Percentiles rank a stretch among this genome's conserved stretches.
These are phyloP conservation scores for Noccaea caerulescens DNA, from an alignment of 345 rosid species.

Conservation along the genomic window DNA sequence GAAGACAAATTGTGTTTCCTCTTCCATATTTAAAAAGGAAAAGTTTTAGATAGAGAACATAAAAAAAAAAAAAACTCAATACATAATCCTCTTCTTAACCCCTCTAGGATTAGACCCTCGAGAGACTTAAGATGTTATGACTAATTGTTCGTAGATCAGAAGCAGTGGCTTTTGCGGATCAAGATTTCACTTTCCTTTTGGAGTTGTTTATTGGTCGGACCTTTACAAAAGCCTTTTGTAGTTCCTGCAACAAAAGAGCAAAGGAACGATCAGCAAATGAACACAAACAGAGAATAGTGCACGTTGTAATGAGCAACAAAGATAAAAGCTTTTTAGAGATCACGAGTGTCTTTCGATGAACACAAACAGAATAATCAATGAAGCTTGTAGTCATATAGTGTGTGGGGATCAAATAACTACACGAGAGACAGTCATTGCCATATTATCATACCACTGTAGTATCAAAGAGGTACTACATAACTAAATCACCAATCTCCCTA, in stretches of 20 bases:
- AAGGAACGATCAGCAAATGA: neutral
- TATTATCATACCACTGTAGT: neutral
- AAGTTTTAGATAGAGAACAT: neutral
- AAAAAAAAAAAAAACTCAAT: neutral
- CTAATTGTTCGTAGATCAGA: constrained; percentile 4
- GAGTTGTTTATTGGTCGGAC: constrained; percentile 46
- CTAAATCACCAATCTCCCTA: neutral
- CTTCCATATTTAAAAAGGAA: constrained; percentile 3
- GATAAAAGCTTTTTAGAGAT: neutral
- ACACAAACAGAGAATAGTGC: neutral
- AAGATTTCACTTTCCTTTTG: constrained; percentile 36
- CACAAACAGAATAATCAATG: constrained; percentile 5
- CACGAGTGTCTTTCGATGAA: neutral
- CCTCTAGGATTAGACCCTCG: neutral
- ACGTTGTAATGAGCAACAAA: neutral
- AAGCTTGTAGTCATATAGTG: neutral
- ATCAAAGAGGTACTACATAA: neutral
- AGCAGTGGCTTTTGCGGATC: constrained; percentile 9
- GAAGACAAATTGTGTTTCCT: neutral
- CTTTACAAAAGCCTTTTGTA: constrained; percentile 44
- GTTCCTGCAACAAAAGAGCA: constrained; percentile 38
- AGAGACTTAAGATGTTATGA: neutral
- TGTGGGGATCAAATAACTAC: constrained; percentile 9
- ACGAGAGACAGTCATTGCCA: neutral
- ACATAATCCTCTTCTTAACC: neutral